A percentile compares a stretch with the other conserved stretches of the same genome.
phyloP scores from a whole-genome alignment of 129 eudicot genomes.

The Glebionis coronaria region DNA sequence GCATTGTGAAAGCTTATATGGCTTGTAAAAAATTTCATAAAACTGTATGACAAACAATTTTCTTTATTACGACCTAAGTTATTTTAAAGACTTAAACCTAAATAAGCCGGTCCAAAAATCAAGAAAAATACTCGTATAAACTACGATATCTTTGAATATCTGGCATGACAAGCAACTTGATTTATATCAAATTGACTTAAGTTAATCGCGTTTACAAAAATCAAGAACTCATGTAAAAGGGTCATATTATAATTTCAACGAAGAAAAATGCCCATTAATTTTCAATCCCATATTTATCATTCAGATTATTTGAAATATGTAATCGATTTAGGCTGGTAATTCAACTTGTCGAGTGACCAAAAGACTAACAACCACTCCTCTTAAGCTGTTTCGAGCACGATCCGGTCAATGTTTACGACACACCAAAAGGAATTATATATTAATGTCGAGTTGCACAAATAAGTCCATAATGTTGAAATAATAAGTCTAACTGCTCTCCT shows the following conservation, averaged over 20 bases:
- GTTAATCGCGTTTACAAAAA: too few relatives aligned
- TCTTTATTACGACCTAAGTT: too few relatives aligned
- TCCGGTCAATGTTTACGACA: background rate
- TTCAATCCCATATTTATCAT: background rate
- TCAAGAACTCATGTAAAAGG: background rate
- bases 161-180: background rate
- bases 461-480: slow-evolving; percentile 23
- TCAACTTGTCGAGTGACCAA: too few relatives aligned
- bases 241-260: too few relatives aligned
- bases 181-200: too few relatives aligned
- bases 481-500: background rate
- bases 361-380: background rate
- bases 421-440: background rate
- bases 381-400: background rate
- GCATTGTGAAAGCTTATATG: too few relatives aligned
- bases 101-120: too few relatives aligned
- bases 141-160: background rate
- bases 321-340: too few relatives aligned
- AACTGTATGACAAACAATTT: too few relatives aligned
- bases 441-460: background rate
- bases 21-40: too few relatives aligned
- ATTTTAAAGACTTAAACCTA: too few relatives aligned
- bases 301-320: too few relatives aligned
- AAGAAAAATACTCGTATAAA: background rate
- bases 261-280: background rate